Percentiles rank a stretch among this genome's conserved stretches.
phyloP scores from a whole-genome alignment of 1,284 basidiomycete genomes.

The Tremellales sp. region DNA sequence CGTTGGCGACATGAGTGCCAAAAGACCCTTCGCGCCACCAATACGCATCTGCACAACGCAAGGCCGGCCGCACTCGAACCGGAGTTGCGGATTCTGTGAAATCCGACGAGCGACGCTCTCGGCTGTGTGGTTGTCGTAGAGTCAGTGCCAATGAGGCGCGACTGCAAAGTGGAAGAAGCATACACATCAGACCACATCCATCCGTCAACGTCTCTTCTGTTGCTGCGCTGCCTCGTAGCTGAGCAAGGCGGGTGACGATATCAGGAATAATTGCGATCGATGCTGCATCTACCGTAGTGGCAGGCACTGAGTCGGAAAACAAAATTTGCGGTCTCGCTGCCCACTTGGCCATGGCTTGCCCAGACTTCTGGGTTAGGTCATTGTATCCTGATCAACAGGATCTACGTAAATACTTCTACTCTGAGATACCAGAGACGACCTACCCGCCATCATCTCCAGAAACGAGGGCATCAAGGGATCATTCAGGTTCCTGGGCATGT shows the following conservation, averaged over 20 bases:
- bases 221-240: background rate
- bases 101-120: conserved; percentile 25
- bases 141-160: background rate
- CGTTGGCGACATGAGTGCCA: conserved; percentile 29
- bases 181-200: conserved; percentile 43
- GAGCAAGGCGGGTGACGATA: conserved; percentile 16
- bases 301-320: conserved; percentile 37
- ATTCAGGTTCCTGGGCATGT: background rate
- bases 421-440: background rate
- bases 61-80: conserved; percentile 16
- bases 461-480: conserved; percentile 19
- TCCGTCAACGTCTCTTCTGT: conserved; percentile 34
- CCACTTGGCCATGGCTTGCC: conserved; percentile 45
- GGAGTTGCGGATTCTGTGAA: conserved; percentile 13
- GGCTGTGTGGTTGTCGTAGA: conserved; percentile 14
- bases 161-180: conserved; percentile 2
- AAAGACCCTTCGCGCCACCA: conserved; percentile 38
- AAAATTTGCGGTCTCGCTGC: conserved; percentile 33
- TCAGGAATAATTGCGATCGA: conserved; percentile 21
- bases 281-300: conserved; percentile 5
- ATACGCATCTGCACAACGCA: conserved; percentile 35
- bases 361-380: conserved; percentile 24
- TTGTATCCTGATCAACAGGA: conserved; percentile 25
- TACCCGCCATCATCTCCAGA: conserved; percentile 17
- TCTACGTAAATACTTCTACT: background rate